These are phyloP conservation scores for Claviceps paspali DNA, from an alignment of 2,329 filamentous ascomycete species.

Conservation along the genomic window DNA sequence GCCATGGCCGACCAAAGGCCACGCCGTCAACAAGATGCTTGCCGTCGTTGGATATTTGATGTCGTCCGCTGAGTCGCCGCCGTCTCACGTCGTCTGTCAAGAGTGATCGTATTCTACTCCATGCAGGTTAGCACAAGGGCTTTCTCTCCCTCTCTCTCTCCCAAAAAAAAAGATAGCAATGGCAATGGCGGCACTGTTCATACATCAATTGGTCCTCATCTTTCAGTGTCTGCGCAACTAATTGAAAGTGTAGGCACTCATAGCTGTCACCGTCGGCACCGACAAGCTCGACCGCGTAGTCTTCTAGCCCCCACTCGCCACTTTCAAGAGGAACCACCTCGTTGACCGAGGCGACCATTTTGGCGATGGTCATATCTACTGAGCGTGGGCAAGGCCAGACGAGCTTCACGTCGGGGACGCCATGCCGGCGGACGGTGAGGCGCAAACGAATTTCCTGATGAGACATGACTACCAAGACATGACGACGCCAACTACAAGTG, in stretches of 20 bases:
- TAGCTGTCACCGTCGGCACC: constrained; percentile 44
- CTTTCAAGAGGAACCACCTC: constrained; percentile 69
- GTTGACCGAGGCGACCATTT: constrained; percentile 66
- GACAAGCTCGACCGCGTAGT: constrained; percentile 69
- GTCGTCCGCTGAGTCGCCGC: constrained; percentile 57
- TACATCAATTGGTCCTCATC: constrained; percentile 76
- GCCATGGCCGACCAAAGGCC: constrained; percentile 61
- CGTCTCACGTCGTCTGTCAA: constrained; percentile 58
- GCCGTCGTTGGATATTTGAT: constrained; percentile 68
- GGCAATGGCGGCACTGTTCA: constrained; percentile 13
- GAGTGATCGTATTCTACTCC: constrained; percentile 58
- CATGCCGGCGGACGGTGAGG: constrained; percentile 56
- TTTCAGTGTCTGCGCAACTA: constrained; percentile 52
- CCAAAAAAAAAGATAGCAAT: too few relatives aligned
- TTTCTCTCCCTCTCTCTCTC: neutral
- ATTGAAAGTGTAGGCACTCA: constrained; percentile 78
- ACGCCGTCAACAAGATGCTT: constrained; percentile 74
- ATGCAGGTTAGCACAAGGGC: neutral
- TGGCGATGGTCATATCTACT: constrained; percentile 53
- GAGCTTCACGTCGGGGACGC: constrained; percentile 55
- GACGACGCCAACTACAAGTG: neutral
- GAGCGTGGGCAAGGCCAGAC: constrained; percentile 50
- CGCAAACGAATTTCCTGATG: constrained; percentile 48
- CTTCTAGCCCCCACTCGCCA: constrained; percentile 70
- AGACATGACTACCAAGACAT: constrained; percentile 12